Conservation (phyloP, 495 filamentous ascomycete species). For the Hypoxylon perforatum region DNA sequence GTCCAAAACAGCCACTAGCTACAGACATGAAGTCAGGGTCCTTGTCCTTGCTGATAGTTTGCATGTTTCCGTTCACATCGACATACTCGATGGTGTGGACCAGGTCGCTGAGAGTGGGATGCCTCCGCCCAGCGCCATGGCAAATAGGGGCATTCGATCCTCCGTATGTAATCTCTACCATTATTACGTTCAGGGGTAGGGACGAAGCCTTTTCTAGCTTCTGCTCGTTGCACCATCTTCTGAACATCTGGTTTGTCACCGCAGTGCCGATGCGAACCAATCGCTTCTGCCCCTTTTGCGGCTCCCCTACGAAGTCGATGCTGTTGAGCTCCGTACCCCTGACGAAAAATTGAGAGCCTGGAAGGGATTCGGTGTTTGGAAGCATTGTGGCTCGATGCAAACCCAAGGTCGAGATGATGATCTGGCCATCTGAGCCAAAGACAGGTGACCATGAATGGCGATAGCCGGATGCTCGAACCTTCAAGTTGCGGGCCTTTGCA, state of each 20-base stretch:
- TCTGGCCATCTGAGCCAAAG: constrained; percentile 57
- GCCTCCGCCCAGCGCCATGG: constrained; percentile 59
- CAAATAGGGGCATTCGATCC: constrained; percentile 65
- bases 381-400: constrained; percentile 53
- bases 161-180: constrained; percentile 65
- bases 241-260: constrained; percentile 62
- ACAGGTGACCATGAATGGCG: constrained; percentile 61
- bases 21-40: constrained; percentile 50
- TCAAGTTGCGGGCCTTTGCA: constrained; percentile 49
- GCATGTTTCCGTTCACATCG: constrained; percentile 60
- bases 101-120: constrained; percentile 60
- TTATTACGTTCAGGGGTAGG: constrained; percentile 60
- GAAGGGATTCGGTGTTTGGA: constrained; percentile 51
- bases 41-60: constrained; percentile 52
- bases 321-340: constrained; percentile 52
- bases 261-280: constrained; percentile 58
- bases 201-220: constrained; percentile 49
- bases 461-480: constrained; percentile 60
- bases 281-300: constrained; percentile 40
- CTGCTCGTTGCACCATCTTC: constrained; percentile 58
- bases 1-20: constrained; percentile 63
- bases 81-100: constrained; percentile 63
- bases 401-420: constrained; percentile 63
- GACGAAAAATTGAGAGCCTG: constrained; percentile 39
- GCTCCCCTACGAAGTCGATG: constrained; percentile 41